Base-by-base conservation (phyloP, 2,329 filamentous ascomycete genomes). In the Stagonosporopsis rhizophila region DNA sequence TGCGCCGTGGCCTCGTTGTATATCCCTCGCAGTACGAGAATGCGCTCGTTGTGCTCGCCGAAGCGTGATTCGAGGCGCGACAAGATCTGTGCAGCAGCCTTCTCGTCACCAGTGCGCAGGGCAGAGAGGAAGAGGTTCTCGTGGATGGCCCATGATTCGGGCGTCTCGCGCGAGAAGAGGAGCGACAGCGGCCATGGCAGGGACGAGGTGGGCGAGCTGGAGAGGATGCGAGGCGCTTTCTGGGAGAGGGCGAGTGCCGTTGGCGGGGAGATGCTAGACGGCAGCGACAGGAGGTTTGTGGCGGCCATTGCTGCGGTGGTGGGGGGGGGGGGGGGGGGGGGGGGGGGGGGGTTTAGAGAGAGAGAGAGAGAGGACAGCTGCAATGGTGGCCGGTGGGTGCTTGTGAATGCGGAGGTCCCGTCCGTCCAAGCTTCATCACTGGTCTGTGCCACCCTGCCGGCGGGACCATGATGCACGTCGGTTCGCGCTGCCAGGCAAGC, bases 121-220 rank as follows among this genome's bases (percentile, higher is more conserved):
- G 91, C 95, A 27, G 92, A 87, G 30, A 95, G 80, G 64, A 98
- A 81, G 17, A 98, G 83, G 72, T 96, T 95, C 78, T 98, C 94
- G 76, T 95, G 90, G 39, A 86, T 86, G 15, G 85, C 85, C 92
- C 94, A 98, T 71, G 91, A 83, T 63, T 96, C 92, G 51, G 90
- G 82, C 0, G 87, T 88, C 74, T 97, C 93, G 27, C 77, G 73
- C 37, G 79, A 77, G 56, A 79, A 73, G 65, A 85, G 76, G 48
- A 83, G 73, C 7, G 78, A 83, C 47, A 84, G 77, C 44, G 80
- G 83, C 75, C 80, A 85, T 25, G 77, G 79, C n/a, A 79, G 72
- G 22, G 75, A 73, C 19, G 71, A 73, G 9, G 76, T 76, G 12
- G 77, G 75, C 58, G 77, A 72, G 41, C 63, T 64, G 41, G 72